phyloP scores from a whole-genome alignment of 139 green algal species.

The Limnomonas spitsbergensis region DNA sequence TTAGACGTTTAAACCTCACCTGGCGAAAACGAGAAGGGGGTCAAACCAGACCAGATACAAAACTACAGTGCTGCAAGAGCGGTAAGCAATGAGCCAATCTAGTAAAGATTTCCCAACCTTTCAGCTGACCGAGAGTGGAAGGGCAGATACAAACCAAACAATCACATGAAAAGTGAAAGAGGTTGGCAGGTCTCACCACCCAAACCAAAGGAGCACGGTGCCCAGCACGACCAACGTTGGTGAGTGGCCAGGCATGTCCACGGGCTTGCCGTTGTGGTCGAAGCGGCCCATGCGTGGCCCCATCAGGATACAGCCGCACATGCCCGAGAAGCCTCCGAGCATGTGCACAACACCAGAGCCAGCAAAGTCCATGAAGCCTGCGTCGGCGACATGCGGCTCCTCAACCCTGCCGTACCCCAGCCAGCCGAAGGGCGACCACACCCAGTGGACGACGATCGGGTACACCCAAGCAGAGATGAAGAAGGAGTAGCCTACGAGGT shows the following conservation, averaged over 20 bases:
- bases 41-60: too few species aligned
- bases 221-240: constrained; percentile 55
- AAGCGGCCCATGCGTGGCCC: constrained; percentile 93
- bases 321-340: constrained; percentile 59
- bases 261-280: constrained; percentile 68
- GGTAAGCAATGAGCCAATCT: too few species aligned
- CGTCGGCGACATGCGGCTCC: constrained; percentile 33
- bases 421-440: constrained; percentile 60
- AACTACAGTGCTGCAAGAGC: too few species aligned
- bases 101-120: too few species aligned
- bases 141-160: too few species aligned
- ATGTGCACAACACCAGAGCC: constrained; percentile 76
- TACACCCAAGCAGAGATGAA: constrained; percentile 70
- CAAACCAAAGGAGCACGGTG: constrained; percentile 86
- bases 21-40: too few species aligned
- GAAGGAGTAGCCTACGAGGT: constrained; percentile 40
- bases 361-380: constrained; percentile 78
- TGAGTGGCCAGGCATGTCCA: constrained; percentile 65
- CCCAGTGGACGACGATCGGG: constrained; percentile 69
- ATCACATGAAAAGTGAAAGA: too few species aligned
- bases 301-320: constrained; percentile 46
- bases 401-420: constrained; percentile 26
- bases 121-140: too few species aligned
- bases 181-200: too few species aligned
- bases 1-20: too few species aligned